Evolutionary conservation across 2,329 filamentous ascomycete genomes (phyloP).

Genomic region (Ophiosphaerella herpotricha): DNA sequence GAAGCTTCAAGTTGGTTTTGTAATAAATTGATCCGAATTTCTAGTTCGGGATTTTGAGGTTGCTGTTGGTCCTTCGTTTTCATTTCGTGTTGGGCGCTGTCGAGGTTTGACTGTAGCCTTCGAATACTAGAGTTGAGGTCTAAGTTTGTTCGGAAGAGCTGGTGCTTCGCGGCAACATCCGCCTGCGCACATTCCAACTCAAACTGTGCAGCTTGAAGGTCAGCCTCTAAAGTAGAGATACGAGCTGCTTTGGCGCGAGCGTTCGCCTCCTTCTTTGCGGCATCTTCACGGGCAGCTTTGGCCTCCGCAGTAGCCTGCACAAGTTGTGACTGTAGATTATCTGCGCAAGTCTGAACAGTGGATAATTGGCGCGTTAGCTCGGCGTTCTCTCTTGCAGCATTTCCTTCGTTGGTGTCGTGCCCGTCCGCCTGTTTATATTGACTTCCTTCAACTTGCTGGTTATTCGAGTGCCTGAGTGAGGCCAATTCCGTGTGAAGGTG

Average conservation of each 20-base stretch:
- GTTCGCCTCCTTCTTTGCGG: conserved; percentile 13
- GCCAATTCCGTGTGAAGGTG: conserved; percentile 21
- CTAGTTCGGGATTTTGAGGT: conserved; percentile 2
- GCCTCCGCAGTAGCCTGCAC: conserved; percentile 32
- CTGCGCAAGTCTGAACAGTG: conserved; percentile 30
- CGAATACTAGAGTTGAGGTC: conserved; percentile 29
- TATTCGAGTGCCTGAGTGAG: conserved; percentile 13
- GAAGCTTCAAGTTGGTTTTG: conserved; percentile 29
- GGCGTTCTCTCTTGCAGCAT: conserved; percentile 8
- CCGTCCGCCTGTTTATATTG: conserved; percentile 5
- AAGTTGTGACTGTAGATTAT: conserved; percentile 31
- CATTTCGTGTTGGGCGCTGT: conserved; percentile 10
- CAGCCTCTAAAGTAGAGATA: conserved; percentile 27
- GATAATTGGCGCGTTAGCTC: conserved; percentile 26
- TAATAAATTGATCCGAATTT: conserved; percentile 11
- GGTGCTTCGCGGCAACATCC: conserved; percentile 29
- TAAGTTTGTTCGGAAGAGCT: conserved; percentile 30
- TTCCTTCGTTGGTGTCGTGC: conserved; percentile 1
- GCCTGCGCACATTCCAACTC: conserved; percentile 32
- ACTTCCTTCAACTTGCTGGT: conserved; percentile 11
- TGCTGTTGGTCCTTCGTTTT: conserved; percentile 2
- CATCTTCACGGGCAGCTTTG: conserved; percentile 29
- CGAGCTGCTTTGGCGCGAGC: conserved; percentile 13
- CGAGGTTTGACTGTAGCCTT: conserved; percentile 23
- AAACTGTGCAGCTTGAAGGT: conserved; percentile 27